phyloP scores from a whole-genome alignment of 192 early-diverging fungal species.

The Coemansia sp. region DNA sequence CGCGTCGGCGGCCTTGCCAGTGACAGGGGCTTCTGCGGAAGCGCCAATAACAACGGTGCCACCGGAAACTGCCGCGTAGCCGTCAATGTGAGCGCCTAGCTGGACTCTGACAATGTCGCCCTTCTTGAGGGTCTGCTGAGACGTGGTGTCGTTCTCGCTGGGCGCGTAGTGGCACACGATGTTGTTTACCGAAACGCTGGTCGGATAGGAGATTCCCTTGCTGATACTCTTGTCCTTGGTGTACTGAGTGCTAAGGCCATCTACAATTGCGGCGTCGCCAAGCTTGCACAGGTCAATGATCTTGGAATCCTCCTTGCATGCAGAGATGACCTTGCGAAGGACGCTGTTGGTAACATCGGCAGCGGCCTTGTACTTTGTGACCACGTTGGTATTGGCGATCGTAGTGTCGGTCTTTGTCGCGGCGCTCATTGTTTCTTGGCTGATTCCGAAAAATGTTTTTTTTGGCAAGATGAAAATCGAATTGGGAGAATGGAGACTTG shows the following conservation, averaged over 20 bases:
- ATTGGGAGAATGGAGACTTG: neutral
- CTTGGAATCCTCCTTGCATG: constrained; percentile 72
- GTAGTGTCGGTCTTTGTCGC: constrained; percentile 53
- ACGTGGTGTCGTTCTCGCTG: constrained; percentile 72
- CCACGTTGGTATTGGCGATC: constrained; percentile 73
- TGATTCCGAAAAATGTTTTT: constrained; percentile 1
- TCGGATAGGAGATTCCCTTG: constrained; percentile 88
- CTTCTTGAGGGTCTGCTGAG: constrained; percentile 63
- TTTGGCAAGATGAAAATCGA: neutral
- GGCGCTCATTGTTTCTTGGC: constrained; percentile 36
- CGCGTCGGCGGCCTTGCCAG: constrained; percentile 85
- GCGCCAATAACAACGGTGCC: constrained; percentile 88
- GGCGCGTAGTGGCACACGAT: constrained; percentile 86
- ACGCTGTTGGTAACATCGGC: constrained; percentile 84
- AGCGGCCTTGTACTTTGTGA: constrained; percentile 92
- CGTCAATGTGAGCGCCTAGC: constrained; percentile 90
- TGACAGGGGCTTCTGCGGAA: constrained; percentile 64
- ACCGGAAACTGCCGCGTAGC: constrained; percentile 79
- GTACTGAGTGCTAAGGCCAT: constrained; percentile 61
- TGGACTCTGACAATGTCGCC: constrained; percentile 92
- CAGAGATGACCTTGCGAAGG: constrained; percentile 43
- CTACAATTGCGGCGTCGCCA: constrained; percentile 85
- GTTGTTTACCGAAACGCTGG: constrained; percentile 84
- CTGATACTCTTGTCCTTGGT: constrained; percentile 83
- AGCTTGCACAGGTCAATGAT: constrained; percentile 85